Evolutionary conservation across 192 early-diverging fungal species (phyloP), one percentile per base, ranked within the genome.

Genomic region (Rhizophlyctis rosea): DNA sequence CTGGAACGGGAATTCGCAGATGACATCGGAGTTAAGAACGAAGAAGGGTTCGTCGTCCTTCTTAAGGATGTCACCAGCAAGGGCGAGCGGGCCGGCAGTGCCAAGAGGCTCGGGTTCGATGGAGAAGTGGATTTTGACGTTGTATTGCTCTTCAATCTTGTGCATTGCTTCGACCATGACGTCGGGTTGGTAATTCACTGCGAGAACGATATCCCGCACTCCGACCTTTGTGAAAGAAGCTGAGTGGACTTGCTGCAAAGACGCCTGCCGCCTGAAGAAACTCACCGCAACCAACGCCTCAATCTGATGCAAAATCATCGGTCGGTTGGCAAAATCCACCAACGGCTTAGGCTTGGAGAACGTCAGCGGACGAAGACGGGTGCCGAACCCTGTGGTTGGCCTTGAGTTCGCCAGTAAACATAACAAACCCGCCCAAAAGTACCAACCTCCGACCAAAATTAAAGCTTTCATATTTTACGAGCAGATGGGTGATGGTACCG

Each of bases 231-330:
- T 21, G 44, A 56, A 57, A 53, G 24, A 39, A 54, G 7, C 36
- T 55, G 24, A 30, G 4, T 5, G 5, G 24, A 24, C 4, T 4
- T 11, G 3, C 3, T 35, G 34, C n/a, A 44, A 35, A 59, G 23
- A 3, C 21, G 11, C 13, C 24, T 16, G 27, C 27, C 4, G 23
- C 3, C 31, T 32, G 23, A n/a, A 4, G 16, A 18, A 59, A 59
- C 11, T 3, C 3, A 96, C 96, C 88, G 94, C 88, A 47, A 89
- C 92, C 18, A 99, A 81, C 4, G 89, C 93, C 68, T 95, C 92
- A 62, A 99, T 98, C 81, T 99, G 96, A 77, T 98, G 96, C 49
- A 95, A 86, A 75, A 99, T 96, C 90, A 99, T 96, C 61, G 95
- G 95, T 76, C 86, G 90, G 85, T 99, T 99, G 32, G 90, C 90